phyloP scores from a whole-genome alignment of 2,329 filamentous ascomycete species.

The Tolypocladium tropicale region DNA sequence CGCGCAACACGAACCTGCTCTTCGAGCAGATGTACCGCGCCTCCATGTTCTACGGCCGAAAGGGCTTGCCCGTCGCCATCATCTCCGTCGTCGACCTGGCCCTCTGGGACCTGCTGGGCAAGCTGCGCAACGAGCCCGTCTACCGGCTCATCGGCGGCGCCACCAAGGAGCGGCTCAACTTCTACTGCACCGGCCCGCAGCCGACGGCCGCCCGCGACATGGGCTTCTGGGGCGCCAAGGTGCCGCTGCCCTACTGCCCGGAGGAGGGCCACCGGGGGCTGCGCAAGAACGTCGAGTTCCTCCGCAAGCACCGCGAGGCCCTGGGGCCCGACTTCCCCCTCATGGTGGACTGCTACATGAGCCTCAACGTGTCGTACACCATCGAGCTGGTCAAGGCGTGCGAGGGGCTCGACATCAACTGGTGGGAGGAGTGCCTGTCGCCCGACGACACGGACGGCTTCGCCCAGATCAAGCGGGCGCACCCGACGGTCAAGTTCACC shows the following conservation, averaged over 20 bases:
- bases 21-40: conserved; percentile 96
- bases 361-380: conserved; percentile 82
- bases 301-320: conserved; percentile 71
- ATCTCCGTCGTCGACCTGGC: conserved; percentile 93
- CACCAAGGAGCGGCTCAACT: conserved; percentile 73
- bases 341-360: conserved; percentile 98
- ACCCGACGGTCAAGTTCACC: conserved; percentile 86
- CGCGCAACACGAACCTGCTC: conserved; percentile 79
- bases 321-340: conserved; percentile 87
- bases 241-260: conserved; percentile 80
- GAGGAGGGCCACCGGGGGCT: conserved; percentile 76
- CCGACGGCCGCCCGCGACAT: conserved; percentile 70
- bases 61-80: conserved; percentile 79
- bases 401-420: conserved; percentile 80
- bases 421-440: conserved; percentile 92
- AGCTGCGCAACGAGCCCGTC: conserved; percentile 84
- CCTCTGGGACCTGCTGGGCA: conserved; percentile 85
- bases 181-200: conserved; percentile 91
- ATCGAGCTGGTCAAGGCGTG: conserved; percentile 82
- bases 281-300: conserved; percentile 81
- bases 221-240: conserved; percentile 87
- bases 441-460: conserved; percentile 92
- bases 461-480: conserved; percentile 78
- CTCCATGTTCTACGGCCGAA: conserved; percentile 94
- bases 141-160: conserved; percentile 90